Base-by-base conservation (phyloP, 108 stramenopile genomes). In the Nitzschia inconspicua region DNA sequence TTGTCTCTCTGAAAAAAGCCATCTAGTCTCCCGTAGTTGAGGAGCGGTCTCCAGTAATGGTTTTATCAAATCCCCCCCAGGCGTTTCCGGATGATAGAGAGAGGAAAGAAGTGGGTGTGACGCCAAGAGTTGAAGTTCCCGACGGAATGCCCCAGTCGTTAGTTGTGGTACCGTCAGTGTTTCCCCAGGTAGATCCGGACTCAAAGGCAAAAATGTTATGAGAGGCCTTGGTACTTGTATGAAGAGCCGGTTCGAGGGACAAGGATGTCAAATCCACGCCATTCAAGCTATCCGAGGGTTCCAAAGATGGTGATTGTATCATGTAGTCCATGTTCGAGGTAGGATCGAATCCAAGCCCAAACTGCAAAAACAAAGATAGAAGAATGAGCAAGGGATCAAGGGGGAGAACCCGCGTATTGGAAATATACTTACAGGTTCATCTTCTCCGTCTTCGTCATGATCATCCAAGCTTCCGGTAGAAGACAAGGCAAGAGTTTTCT, bases 261-360 rank as follows among this genome's bases (percentile, higher is more conserved):
- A 77, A 55, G 0, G 70, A 54, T 25, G 57, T 50, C 7, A 88
- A 60, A 29, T 76, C 75, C 27, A 89, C 76, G 55, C 68, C 59
- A 35, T 52, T 64, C 46, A 86, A 52, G 22, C 66, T 39, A 30
- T 65, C 47, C 0, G 66, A 62, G 16, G 50, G 60, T 23, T 70
- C 53, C 46, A 52, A 47, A 13, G 77, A 58, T 37, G 84, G 81
- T 14, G 84, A 80, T 36, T 70, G 56, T 74, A 86, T 82, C 42
- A 86, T 61, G 25, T 69, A 64, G 50, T 86, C 84, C 79, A 85
- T 85, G 53, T 73, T 60, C 31, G 82, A 62, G 30, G 72, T 73
- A 29, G 85, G 80, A 70, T 93, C 86, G 67, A 86, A 87, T 6
- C 86, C 86, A 43, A 93, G 70, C 1, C 91, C 91, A 60, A 89